Evolutionary conservation across 2,329 filamentous ascomycete genomes (phyloP).

Genomic region (Talaromyces sp.): DNA sequence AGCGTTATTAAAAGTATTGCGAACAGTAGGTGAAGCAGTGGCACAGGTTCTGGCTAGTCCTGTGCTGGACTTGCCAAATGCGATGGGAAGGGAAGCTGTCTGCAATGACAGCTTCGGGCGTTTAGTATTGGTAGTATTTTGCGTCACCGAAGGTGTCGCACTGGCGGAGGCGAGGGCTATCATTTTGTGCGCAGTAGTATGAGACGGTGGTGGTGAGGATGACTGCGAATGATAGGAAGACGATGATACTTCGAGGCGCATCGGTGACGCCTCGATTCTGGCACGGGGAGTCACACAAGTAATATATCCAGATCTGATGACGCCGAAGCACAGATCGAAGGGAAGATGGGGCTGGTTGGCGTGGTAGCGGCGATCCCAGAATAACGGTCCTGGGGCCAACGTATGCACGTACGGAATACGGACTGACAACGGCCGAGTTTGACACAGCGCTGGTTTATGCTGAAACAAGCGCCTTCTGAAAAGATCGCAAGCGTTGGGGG

Average conservation of each 20-base stretch:
- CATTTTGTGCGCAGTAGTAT: constrained; percentile 11
- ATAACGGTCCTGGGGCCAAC: background rate
- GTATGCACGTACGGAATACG: background rate
- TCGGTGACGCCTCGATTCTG: background rate
- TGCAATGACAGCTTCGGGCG: constrained; percentile 60
- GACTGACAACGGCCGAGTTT: background rate
- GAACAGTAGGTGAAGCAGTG: constrained; percentile 53
- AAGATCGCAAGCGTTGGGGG: no score
- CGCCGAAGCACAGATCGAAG: background rate
- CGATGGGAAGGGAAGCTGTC: constrained; percentile 47
- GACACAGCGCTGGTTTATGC: background rate
- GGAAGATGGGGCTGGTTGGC: background rate
- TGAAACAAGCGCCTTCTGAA: background rate
- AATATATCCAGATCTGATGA: background rate
- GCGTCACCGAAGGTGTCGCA: constrained; percentile 12
- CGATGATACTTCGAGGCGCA: constrained; percentile 12
- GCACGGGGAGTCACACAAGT: background rate
- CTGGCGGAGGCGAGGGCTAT: constrained; percentile 9
- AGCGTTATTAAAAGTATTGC: constrained; percentile 60
- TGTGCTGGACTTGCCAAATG: constrained; percentile 44
- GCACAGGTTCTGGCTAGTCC: constrained; percentile 20
- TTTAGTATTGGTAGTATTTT: constrained; percentile 20
- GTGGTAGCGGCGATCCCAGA: background rate
- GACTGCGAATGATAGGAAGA: constrained; percentile 16
- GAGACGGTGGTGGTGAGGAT: constrained; percentile 13